Base-by-base conservation (phyloP, 352 stramenopile species). In the Aphanomyces euteiches region DNA sequence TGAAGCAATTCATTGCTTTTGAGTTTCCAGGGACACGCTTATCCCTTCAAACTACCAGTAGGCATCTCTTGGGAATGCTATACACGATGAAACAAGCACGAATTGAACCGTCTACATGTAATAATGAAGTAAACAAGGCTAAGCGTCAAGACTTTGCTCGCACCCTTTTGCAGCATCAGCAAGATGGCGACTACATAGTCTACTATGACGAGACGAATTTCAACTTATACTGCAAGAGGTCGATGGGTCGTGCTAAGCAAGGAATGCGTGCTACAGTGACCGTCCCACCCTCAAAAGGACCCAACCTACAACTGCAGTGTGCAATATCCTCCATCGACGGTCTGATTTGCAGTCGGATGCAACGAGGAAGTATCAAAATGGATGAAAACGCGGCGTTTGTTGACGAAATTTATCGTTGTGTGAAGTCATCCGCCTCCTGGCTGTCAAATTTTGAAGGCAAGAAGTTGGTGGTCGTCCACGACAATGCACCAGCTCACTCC, bases 251-350 rank as follows among this genome's bases (percentile, higher is more conserved):
- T 3, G 47, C 59, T 3, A 60, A 68, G 12, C 61, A 63, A 13
- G 69, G 53, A 3, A 56, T 67, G 47, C 66, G 66, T 5, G 60
- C 61, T 0, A 48, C 48, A 7, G 61, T 69, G 1, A 48, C 36
- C 19, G 15, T 74, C 4, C 38, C 56, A 5, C 41, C 67, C 1
- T 73, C 67, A 0, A 75, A 75, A 40, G 63, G 56, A 0, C n/a
- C 71, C 0, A 78, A 76, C 36, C 54, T 78, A n/a, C 63, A 76
- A 47, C 63, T 73, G 12, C 67, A 76, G 37, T 76, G 74, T 19
- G 57, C 70, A 0, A 45, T 78, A 1, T 73, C 57, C 7, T 34
- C n/a, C 0, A 40, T 38, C 21, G 36, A 59, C 48, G 69, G 65
- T 1, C 37, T 76, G 13, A 10, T 78, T 7, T 34, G 21, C 21